These are phyloP conservation scores for Aureobasidium pullulans DNA, from an alignment of 2,329 filamentous ascomycete genomes.

Conservation along the genomic window DNA sequence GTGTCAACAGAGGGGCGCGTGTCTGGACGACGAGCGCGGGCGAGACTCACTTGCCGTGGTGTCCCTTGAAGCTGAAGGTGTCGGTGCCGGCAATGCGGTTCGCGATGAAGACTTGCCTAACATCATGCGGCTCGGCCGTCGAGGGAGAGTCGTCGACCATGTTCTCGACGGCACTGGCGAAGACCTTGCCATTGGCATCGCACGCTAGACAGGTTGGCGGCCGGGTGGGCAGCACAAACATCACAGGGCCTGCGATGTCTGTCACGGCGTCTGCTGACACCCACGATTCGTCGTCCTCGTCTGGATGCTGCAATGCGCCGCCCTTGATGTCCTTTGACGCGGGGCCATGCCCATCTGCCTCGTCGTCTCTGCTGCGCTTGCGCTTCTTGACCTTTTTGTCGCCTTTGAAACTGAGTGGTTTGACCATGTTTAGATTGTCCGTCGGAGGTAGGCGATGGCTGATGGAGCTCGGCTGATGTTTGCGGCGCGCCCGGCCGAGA, in stretches of 20 bases:
- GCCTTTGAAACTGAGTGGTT: conserved; percentile 90
- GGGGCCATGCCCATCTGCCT: conserved; percentile 25
- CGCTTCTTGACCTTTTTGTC: conserved; percentile 93
- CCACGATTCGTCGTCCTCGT: conserved; percentile 77
- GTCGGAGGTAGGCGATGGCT: conserved; percentile 2
- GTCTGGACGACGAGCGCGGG: not conserved
- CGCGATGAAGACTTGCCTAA: conserved; percentile 91
- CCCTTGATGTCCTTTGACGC: conserved; percentile 1
- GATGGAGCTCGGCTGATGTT: conserved; percentile 5
- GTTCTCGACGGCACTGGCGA: conserved; percentile 75
- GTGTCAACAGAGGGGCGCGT: not conserved
- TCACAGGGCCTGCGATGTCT: conserved; percentile 74
- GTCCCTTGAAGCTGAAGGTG: conserved; percentile 73
- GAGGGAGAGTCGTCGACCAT: conserved; percentile 72
- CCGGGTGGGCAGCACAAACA: conserved; percentile 73
- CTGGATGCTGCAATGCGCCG: conserved; percentile 16
- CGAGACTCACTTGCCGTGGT: conserved; percentile 63
- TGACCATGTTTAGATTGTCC: conserved; percentile 57
- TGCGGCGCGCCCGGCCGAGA: conserved; percentile 1
- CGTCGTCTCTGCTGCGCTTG: conserved; percentile 58
- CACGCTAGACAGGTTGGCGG: conserved; percentile 70
- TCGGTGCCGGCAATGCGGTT: conserved; percentile 77
- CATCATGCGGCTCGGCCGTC: conserved; percentile 92
- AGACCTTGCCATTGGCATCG: conserved; percentile 81
- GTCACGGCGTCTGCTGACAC: conserved; percentile 68